Percentiles rank a stretch among this genome's conserved stretches.
These are phyloP conservation scores for Omphalotus olearius DNA, from an alignment of 1,284 basidiomycete genomes.

Conservation along the genomic window DNA sequence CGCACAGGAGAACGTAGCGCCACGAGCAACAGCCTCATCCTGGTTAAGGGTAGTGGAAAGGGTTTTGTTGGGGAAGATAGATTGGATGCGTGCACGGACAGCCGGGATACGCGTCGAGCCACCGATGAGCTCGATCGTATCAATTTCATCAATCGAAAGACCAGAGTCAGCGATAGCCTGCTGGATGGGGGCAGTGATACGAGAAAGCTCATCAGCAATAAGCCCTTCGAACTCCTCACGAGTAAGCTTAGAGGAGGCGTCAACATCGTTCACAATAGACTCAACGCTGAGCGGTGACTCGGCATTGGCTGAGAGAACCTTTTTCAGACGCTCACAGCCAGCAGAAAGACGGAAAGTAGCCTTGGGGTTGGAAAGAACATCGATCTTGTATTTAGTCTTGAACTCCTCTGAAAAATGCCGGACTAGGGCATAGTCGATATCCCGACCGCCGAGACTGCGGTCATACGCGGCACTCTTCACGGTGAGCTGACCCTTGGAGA, in stretches of 20 bases:
- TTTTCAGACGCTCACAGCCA: constrained; percentile 86
- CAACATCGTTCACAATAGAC: constrained; percentile 91
- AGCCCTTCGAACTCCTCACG: constrained; percentile 91
- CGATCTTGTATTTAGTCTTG: constrained; percentile 92
- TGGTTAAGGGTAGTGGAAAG: constrained; percentile 91
- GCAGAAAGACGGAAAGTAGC: constrained; percentile 85
- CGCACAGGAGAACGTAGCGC: constrained; percentile 91
- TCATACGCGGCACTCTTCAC: constrained; percentile 88
- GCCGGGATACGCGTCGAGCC: constrained; percentile 96
- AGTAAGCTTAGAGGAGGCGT: constrained; percentile 90
- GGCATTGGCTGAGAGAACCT: constrained; percentile 67
- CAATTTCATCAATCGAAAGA: constrained; percentile 88
- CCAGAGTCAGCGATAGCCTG: constrained; percentile 90
- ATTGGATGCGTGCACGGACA: constrained; percentile 88
- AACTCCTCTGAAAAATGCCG: constrained; percentile 87
- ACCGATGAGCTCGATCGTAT: constrained; percentile 88
- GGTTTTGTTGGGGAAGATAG: constrained; percentile 76
- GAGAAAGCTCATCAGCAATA: constrained; percentile 85
- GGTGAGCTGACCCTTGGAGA: constrained; percentile 86
- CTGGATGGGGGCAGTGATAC: constrained; percentile 89
- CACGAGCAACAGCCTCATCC: constrained; percentile 91
- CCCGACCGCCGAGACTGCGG: constrained; percentile 87
- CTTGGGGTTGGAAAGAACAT: constrained; percentile 86
- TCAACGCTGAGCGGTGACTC: constrained; percentile 89
- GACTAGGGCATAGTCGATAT: constrained; percentile 88